Evolutionary conservation across 2,329 filamentous ascomycete species (phyloP), one percentile per base, ranked within the genome.

Genomic region (Gnomoniopsis smithogilvyi): DNA sequence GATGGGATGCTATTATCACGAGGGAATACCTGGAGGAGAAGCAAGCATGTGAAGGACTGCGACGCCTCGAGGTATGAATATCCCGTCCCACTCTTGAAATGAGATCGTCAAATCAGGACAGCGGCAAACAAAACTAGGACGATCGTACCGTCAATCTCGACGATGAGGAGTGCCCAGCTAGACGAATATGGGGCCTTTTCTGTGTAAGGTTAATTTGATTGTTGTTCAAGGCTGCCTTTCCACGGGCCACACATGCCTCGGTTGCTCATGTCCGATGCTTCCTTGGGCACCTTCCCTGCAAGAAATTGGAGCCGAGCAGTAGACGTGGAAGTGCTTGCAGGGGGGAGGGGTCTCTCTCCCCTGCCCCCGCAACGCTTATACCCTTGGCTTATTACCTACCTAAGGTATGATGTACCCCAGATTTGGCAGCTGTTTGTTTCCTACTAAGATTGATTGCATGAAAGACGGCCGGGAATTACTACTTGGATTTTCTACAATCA

Each of bases 161-260:
- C 51, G 41, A 43, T 33, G 26, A 46, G 8, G 41, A 19, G 41
- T 45, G 41, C 41, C 41, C 41, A 53, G 34, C 22, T 26, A 3
- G n/a, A 15, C 30, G 14, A 21, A 17, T 26, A 33, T 11, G 21
- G 48, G 47, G 26, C 4, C 14, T 14, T 6, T 15, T 41, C 14
- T 41, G 38, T 15, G 38, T 41, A 41, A 41, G 38, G n/a, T 15
- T 15, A 41, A 15, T 15, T 14, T 41, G 12, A 15, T 15, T n/a
- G n/a, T 15, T 15, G 38, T 41, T 15, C 38, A 15, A 6, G n/a
- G 38, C 14, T 41, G 38, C 3, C 3, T 41, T 15, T n/a, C 38
- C 38, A n/a, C 12, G 12, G 38, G 14, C n/a, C n/a, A 53, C 57
- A 47, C 46, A 34, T 62, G 60, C 60, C 60, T 62, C 60, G 60